Conservation (phyloP, 2,329 filamentous ascomycete genomes). For the Coniochaeta sp. region DNA sequence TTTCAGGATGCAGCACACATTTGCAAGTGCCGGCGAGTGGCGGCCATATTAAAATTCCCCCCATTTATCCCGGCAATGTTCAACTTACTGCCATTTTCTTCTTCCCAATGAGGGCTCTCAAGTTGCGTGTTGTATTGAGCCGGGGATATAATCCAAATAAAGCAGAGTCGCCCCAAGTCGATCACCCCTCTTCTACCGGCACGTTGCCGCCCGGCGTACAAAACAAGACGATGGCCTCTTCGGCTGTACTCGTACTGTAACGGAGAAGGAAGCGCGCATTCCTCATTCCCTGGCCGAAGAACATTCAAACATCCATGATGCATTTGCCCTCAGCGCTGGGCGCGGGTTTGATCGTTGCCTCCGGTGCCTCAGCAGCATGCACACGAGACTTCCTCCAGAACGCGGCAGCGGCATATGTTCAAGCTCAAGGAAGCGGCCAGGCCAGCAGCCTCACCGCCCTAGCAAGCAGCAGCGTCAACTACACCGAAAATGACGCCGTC, state of each 20-base stretch:
- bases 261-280: not conserved
- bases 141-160: too few relatives aligned
- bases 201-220: not conserved
- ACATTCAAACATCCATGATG: not conserved
- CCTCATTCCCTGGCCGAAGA: not conserved
- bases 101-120: too few relatives aligned
- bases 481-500: slow-evolving; percentile 15
- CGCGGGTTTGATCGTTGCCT: slow-evolving; percentile 2
- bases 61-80: too few relatives aligned
- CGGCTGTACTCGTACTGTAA: too few relatives aligned
- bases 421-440: slow-evolving; percentile 11
- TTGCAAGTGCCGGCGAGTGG: too few relatives aligned
- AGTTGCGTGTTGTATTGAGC: too few relatives aligned
- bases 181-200: not conserved
- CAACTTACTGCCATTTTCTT: too few relatives aligned
- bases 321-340: not conserved
- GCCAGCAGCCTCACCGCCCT: slow-evolving; percentile 8
- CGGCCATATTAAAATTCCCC: too few relatives aligned
- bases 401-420: slow-evolving; percentile 13
- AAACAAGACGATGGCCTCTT: not conserved
- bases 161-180: too few relatives aligned
- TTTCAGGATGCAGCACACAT: too few relatives aligned
- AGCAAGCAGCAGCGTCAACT: slow-evolving; percentile 9
- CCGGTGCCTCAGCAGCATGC: slow-evolving; percentile 13
- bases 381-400: slow-evolving; percentile 12